Evolutionary conservation across 2,329 filamentous ascomycete species (phyloP).

Genomic region (Trichoderma hamatum): DNA sequence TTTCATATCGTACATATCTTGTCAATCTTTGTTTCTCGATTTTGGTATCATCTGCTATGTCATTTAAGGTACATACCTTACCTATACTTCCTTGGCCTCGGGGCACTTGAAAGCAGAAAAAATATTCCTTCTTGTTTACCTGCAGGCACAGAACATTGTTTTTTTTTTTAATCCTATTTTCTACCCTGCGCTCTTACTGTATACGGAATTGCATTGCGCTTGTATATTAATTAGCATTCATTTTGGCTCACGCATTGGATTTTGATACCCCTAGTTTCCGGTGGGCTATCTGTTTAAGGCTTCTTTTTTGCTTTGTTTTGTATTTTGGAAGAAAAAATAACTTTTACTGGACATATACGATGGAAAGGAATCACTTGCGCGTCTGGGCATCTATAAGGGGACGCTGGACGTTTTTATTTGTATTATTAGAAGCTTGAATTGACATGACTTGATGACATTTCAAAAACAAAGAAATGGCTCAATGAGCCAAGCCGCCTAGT

Average conservation of each 20-base stretch:
- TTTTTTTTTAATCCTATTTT: neutral
- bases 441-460: conserved; percentile 12
- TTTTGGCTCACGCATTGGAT: neutral
- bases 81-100: too few species aligned
- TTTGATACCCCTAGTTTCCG: conserved; percentile 17
- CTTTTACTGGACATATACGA: neutral
- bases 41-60: neutral
- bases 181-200: neutral
- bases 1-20: neutral
- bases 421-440: conserved; percentile 18
- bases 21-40: neutral
- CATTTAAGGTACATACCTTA: neutral
- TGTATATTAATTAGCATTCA: conserved; percentile 8
- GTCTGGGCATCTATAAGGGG: neutral
- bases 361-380: neutral
- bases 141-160: neutral
- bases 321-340: neutral
- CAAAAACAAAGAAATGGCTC: neutral
- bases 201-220: neutral
- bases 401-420: neutral
- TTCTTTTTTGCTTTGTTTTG: neutral
- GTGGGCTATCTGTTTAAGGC: conserved; percentile 11
- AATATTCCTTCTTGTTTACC: neutral
- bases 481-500: too few species aligned
- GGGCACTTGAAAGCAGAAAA: neutral